These are phyloP conservation scores for Coemansia asiatica DNA, from an alignment of 192 early-diverging fungal species.

Conservation along the genomic window DNA sequence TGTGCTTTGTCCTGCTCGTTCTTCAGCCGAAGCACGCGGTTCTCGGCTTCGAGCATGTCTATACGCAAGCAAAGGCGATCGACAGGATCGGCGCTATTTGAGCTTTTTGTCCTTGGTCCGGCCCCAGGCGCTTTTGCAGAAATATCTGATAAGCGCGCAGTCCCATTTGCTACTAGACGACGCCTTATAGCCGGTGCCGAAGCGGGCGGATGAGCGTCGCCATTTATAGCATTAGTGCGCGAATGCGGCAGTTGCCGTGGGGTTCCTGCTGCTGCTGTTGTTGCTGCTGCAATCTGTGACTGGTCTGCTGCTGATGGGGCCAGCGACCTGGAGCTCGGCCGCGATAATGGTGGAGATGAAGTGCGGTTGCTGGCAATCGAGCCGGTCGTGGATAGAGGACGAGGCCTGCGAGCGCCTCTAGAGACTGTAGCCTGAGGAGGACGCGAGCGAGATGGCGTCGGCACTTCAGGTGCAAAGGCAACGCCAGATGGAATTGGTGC, in stretches of 20 bases:
- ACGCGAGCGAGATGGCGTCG: neutral
- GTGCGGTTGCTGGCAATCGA: slow-evolving; percentile 41
- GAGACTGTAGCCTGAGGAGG: slow-evolving; percentile 37
- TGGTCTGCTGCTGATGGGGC: slow-evolving; percentile 11
- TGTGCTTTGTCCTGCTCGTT: slow-evolving; percentile 63
- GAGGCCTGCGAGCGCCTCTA: slow-evolving; percentile 25
- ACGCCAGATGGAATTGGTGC: neutral
- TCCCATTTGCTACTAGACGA: slow-evolving; percentile 6
- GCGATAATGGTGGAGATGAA: slow-evolving; percentile 35
- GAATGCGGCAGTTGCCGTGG: neutral
- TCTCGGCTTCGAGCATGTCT: slow-evolving; percentile 71
- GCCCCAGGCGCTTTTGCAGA: neutral
- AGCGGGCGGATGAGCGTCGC: neutral
- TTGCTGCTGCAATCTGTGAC: neutral
- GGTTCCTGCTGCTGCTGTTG: slow-evolving; percentile 5
- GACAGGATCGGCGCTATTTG: slow-evolving; percentile 13
- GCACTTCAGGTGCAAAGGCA: neutral
- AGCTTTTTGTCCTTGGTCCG: neutral
- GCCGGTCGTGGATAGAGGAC: slow-evolving; percentile 39
- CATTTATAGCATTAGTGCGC: neutral
- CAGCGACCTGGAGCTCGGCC: slow-evolving; percentile 29
- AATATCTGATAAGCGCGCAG: slow-evolving; percentile 3
- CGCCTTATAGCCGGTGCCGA: slow-evolving; percentile 7
- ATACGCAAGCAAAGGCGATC: slow-evolving; percentile 65
- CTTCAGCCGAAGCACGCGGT: slow-evolving; percentile 66